Evolutionary conservation across 78 protist genomes (phyloP), one percentile per base, ranked within the genome.

Genomic region (Dictyostelium intermedium): DNA sequence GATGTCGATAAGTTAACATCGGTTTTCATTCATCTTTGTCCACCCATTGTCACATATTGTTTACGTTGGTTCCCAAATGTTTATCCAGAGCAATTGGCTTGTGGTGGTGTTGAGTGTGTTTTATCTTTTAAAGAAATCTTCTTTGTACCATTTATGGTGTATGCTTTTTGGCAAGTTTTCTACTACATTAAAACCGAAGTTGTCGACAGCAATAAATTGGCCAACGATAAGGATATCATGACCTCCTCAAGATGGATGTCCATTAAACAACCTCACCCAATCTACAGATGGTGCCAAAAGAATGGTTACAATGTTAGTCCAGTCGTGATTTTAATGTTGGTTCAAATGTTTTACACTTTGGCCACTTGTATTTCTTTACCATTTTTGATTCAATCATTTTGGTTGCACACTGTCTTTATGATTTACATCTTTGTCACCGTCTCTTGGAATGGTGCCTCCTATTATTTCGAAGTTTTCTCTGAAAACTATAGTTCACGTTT

Each of bases 1-100:
- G 95, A 92, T 32, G 85, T 96, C n/a, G 98, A 96, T 60, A 96
- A 96, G 56, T 39, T 96, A 34, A 96, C 98, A 23, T 86, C 96
- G 7, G 93, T 96, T 11, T 95, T 95, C 43, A 86, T 96, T 50
- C 98, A 96, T 84, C 81, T 87, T 23, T 95, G 96, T 32, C 98
- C 98, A 39, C 91, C 96, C 1, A 61, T 92, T 47, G 96, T 96
- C 8, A 95, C 96, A 13, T 96, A 53, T 63, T 85, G 95, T 83
- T 83, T 91, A 13, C 70, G 97, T 43, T 96, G 98, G 98, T 84
- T 79, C 45, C 92, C 92, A 73, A 45, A 73, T 35, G 50, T 35
- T 10, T 87, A 61, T 16, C 73, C 92, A 27, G 23, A 32, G 2
- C 91, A 79, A 69, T 20, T 25, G 9, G 87, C 87, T 25, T 87